Evolutionary conservation across 2,329 filamentous ascomycete genomes (phyloP), one percentile per base, ranked within the genome.

Genomic region (Fragosphaeria purpurea): DNA sequence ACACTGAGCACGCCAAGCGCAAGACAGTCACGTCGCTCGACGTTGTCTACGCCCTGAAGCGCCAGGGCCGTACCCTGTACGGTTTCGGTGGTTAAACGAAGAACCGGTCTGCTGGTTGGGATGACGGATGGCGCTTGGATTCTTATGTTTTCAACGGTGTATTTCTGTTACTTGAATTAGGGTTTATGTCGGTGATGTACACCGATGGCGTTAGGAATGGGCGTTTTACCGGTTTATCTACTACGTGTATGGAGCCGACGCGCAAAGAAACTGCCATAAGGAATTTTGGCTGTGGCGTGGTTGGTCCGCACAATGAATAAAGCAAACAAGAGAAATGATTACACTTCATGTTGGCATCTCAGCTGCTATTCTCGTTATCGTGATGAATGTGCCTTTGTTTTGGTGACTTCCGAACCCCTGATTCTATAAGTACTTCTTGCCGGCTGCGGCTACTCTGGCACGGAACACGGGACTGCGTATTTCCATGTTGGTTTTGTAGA

Each of bases 381-480:
- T 32, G 41, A 42, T 22, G n/a, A 12, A 9, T n/a, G 31, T 12
- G 7, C 13, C 34, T 45, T 13, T 38, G 6, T 30, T 32, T 41
- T 13, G 4, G 22, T 48, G 33, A 11, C 6, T 5, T 30, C 33
- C n/a, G 44, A 41, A 33, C 31, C 12, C 10, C n/a, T n/a, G n/a
- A 34, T 22, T 31, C 43, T 55, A 95, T 52, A 96, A 67, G 70
- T 93, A 96, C 68, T 97, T 98, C 70, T 88, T 88, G 58, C 89
- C 93, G 1, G 91, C 91, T 2, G 88, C 88, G 1, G 81, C 82
- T 22, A 98, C 89, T 61, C 86, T 80, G 50, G 79, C 73, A 58
- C 87, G 77, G 65, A 98, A 98, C 1, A 96, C 79, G 0, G 88
- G 86, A 67, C 90, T 97, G 63, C 77, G 82, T 48, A 98, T 83